These are phyloP conservation scores for Primulina huaijiensis DNA, from an alignment of 257 asterid genomes.

Conservation along the genomic window DNA sequence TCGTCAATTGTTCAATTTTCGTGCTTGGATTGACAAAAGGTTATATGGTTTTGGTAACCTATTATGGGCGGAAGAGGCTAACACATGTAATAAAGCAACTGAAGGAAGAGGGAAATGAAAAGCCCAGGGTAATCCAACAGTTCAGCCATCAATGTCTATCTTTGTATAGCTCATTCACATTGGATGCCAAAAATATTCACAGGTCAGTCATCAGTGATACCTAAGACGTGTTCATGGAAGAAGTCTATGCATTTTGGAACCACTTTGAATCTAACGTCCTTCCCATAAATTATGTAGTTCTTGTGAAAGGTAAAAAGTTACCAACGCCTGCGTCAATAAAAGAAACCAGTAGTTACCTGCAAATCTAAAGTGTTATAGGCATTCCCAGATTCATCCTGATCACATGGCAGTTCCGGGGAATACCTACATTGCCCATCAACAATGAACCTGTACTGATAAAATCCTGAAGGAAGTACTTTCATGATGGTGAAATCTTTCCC, in stretches of 20 bases:
- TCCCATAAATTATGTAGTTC: background rate
- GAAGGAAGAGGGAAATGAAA: background rate
- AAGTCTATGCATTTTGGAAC: background rate
- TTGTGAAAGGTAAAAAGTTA: background rate
- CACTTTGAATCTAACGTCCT: background rate
- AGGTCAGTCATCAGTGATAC: background rate
- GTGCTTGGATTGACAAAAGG: background rate
- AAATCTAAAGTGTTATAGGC: constrained; percentile 78
- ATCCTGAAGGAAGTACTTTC: constrained; percentile 95
- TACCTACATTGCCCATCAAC: constrained; percentile 93
- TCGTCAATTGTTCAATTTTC: background rate
- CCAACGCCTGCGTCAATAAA: background rate
- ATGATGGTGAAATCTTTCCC: constrained; percentile 97
- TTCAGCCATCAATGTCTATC: background rate
- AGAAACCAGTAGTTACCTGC: constrained; percentile 50
- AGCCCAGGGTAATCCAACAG: background rate
- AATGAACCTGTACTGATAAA: constrained; percentile 81
- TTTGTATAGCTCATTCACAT: background rate
- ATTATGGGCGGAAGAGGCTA: background rate
- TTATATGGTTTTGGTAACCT: background rate
- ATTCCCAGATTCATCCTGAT: constrained; percentile 81
- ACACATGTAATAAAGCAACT: constrained; percentile 1
- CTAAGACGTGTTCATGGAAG: background rate
- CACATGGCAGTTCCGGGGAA: constrained; percentile 77
- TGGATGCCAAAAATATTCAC: background rate